Conservation (phyloP, 2,329 filamentous ascomycete genomes). For the Diaporthe ilicicola region DNA sequence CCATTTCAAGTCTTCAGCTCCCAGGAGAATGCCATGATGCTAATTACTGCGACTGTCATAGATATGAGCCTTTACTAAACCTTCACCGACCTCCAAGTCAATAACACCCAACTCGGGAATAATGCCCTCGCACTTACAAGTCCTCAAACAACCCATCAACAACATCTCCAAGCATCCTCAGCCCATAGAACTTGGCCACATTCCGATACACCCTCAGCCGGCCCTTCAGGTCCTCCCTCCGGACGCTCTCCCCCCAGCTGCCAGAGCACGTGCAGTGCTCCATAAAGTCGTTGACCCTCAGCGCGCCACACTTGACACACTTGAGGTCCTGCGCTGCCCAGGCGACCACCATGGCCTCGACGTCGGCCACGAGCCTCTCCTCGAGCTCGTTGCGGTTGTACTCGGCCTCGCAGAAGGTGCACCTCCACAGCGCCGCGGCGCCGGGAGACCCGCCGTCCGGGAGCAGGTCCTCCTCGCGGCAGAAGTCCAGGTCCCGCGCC, state of each 20-base stretch:
- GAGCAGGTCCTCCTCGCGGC: slow-evolving; percentile 84
- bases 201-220: slow-evolving; percentile 74
- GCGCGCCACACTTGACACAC: slow-evolving; percentile 74
- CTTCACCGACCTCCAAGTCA: not conserved
- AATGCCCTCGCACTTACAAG: slow-evolving; percentile 43
- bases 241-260: slow-evolving; percentile 78
- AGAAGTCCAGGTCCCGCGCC: slow-evolving; percentile 88
- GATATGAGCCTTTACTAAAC: too few species aligned
- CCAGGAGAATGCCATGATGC: not conserved
- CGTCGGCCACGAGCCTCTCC: slow-evolving; percentile 79
- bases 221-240: slow-evolving; percentile 70
- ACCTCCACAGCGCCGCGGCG: slow-evolving; percentile 67
- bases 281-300: slow-evolving; percentile 92
- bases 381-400: slow-evolving; percentile 85
- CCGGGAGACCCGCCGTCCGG: slow-evolving; percentile 50
- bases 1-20: not conserved
- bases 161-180: slow-evolving; percentile 82
- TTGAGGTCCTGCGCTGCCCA: slow-evolving; percentile 93
- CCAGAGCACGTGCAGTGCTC: slow-evolving; percentile 96
- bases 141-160: slow-evolving; percentile 68
- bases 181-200: slow-evolving; percentile 80
- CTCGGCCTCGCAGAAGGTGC: slow-evolving; percentile 76
- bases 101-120: not conserved
- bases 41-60: not conserved
- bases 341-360: slow-evolving; percentile 77